A percentile compares a stretch with the other conserved stretches of the same genome.
These are phyloP conservation scores for Tritrichomonas foetus DNA, from an alignment of 208 protist genomes.

Conservation along the genomic window DNA sequence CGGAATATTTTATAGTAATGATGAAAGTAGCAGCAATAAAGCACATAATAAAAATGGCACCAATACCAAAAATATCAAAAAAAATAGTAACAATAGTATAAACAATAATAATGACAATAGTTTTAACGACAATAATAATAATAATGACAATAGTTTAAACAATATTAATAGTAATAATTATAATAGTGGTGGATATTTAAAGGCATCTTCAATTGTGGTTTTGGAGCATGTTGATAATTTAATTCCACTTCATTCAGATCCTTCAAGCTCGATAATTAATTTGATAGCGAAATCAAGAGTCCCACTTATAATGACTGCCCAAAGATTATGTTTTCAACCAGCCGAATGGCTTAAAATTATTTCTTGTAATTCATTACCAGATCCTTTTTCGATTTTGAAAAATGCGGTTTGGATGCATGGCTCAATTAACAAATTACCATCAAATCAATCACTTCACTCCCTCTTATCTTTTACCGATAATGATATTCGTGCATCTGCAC, in stretches of 20 bases:
- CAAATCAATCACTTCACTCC: not conserved
- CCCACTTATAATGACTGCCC: not conserved
- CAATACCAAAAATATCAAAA: too few species aligned
- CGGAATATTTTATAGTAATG: too few species aligned
- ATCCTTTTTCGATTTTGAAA: not conserved
- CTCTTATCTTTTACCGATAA: not conserved
- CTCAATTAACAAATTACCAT: not conserved
- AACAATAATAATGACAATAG: too few species aligned
- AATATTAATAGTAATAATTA: not conserved
- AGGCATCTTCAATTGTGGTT: not conserved
- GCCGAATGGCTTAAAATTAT: not conserved
- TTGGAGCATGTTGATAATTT: not conserved
- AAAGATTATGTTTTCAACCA: not conserved
- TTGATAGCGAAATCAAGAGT: not conserved
- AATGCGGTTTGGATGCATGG: not conserved
- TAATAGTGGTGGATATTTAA: too few species aligned
- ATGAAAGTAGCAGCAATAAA: too few species aligned
- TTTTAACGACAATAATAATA: too few species aligned
- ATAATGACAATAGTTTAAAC: too few species aligned
- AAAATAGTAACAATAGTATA: too few species aligned
- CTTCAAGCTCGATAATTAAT: not conserved
- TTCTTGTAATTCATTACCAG: not conserved
- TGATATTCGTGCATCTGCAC: not conserved
- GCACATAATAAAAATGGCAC: too few species aligned
- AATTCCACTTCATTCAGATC: not conserved